phyloP scores from a whole-genome alignment of 2,329 filamentous ascomycete genomes.

The Cryphonectria nitschkei region DNA sequence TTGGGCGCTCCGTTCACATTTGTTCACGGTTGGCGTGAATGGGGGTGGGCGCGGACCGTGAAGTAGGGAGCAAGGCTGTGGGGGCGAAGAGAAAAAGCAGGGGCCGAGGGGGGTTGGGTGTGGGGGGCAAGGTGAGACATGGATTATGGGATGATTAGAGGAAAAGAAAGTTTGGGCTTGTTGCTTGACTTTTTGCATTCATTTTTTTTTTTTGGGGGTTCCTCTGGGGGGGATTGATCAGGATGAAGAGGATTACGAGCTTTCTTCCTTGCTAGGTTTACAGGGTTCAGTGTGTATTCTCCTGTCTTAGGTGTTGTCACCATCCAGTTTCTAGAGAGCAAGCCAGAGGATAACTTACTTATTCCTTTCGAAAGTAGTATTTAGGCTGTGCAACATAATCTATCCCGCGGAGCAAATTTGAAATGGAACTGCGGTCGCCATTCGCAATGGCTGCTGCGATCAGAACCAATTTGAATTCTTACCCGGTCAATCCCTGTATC shows the following conservation, averaged over 20 bases:
- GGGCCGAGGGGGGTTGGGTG: too few relatives aligned
- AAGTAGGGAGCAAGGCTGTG: background rate
- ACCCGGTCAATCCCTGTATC: too few relatives aligned
- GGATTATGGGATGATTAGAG: background rate
- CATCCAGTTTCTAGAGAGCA: background rate
- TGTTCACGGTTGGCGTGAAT: conserved; percentile 23
- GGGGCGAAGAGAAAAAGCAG: background rate
- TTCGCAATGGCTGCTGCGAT: too few relatives aligned
- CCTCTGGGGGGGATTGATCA: background rate
- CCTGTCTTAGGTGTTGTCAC: background rate
- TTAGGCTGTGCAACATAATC: too few relatives aligned
- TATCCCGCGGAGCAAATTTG: too few relatives aligned
- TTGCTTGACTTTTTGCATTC: background rate
- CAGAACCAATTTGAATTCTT: too few relatives aligned
- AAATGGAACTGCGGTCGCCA: too few relatives aligned
- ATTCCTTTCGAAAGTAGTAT: too few relatives aligned
- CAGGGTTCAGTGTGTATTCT: background rate
- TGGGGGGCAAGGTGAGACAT: background rate
- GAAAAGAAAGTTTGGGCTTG: background rate
- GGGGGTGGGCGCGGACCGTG: conserved; percentile 1
- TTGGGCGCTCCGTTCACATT: conserved; percentile 9
- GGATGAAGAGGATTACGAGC: background rate
- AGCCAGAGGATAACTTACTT: too few relatives aligned
- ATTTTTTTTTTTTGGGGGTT: too few relatives aligned
- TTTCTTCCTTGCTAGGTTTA: background rate